Base-by-base conservation (phyloP, 805 yeast genomes). In the Candida tallmaniae region DNA sequence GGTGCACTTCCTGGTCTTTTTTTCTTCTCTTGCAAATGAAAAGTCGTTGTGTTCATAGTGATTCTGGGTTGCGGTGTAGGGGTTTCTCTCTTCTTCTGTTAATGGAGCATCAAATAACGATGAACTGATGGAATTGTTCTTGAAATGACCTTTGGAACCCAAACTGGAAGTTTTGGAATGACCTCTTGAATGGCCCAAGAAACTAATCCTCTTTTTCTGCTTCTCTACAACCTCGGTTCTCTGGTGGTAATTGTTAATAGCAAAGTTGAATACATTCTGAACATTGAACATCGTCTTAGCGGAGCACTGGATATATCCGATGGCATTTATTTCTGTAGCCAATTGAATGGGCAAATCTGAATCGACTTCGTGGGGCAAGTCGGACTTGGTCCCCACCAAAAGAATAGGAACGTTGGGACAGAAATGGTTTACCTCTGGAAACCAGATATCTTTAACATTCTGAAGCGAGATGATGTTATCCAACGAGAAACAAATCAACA, bases 321-420 rank as follows among this genome's bases (percentile, higher is more conserved):
- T 63, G 0, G 94, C 90, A 23, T 82, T 83, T 36, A 81, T 69
- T 24, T 71, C 71, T 13, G 65, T 58, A 1, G 88, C 84, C 13
- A 78, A 47, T 31, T 64, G 66, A 14, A 69, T 64, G 3, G 80
- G 81, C 25, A 64, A 57, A 32, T 72, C 75, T 3, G 72, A 60
- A 27, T 71, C 73, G 18, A 62, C 46, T 4, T 44, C 35, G 11
- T 54, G 29, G 26, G 34, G 33, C 38, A 83, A 60, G 56, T 89
- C 97, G 4, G 78, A 58, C 50, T 89, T 87, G 22, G 90, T 71
- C 1, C 96, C 96, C n/a, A 86, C 87, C 23, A 90, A 60, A 18
- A 87, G 55, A 12, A 81, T 72, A 1, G 96, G 95, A 2, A 80
- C 71, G 2, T 77, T 82, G 3, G 89, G 88, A 52, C 96, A 86